phyloP scores from a whole-genome alignment of 768 basidiomycete species.

The Suillus clintonianus region DNA sequence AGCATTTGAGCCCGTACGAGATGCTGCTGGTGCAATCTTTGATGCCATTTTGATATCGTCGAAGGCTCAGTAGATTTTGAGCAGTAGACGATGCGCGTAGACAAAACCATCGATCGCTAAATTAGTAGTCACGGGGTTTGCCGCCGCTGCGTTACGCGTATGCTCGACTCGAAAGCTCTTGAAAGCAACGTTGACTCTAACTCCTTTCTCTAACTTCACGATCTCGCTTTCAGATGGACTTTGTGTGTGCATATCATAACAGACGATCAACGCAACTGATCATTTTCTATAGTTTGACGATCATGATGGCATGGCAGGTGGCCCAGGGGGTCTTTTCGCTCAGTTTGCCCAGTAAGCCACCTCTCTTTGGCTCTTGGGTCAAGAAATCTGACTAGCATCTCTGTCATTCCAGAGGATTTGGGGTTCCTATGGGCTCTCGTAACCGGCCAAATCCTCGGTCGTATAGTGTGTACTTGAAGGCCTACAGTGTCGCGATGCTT shows the following conservation, averaged over 20 bases:
- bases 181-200: neutral
- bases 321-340: slow-evolving; percentile 62
- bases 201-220: slow-evolving; percentile 21
- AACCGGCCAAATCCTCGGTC: slow-evolving; percentile 63
- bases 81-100: slow-evolving; percentile 10
- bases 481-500: slow-evolving; percentile 94
- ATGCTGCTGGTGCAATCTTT: slow-evolving; percentile 29
- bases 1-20: slow-evolving; percentile 61
- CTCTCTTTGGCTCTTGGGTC: slow-evolving; percentile 3
- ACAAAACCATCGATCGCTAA: slow-evolving; percentile 11
- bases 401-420: slow-evolving; percentile 48
- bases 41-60: slow-evolving; percentile 28
- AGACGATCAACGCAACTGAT: slow-evolving; percentile 6
- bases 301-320: slow-evolving; percentile 40
- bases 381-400: slow-evolving; percentile 18
- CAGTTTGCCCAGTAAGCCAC: slow-evolving; percentile 62
- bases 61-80: slow-evolving; percentile 6
- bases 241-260: slow-evolving; percentile 27
- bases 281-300: slow-evolving; percentile 35
- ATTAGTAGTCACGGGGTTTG: slow-evolving; percentile 29
- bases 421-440: slow-evolving; percentile 48
- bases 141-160: slow-evolving; percentile 31
- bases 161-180: slow-evolving; percentile 4
- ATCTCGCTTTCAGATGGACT: slow-evolving; percentile 34
- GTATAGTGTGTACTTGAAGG: slow-evolving; percentile 92